Evolutionary conservation across 176 grass and related monocot species (phyloP).

Genomic region (Oropetium thomaeum): DNA sequence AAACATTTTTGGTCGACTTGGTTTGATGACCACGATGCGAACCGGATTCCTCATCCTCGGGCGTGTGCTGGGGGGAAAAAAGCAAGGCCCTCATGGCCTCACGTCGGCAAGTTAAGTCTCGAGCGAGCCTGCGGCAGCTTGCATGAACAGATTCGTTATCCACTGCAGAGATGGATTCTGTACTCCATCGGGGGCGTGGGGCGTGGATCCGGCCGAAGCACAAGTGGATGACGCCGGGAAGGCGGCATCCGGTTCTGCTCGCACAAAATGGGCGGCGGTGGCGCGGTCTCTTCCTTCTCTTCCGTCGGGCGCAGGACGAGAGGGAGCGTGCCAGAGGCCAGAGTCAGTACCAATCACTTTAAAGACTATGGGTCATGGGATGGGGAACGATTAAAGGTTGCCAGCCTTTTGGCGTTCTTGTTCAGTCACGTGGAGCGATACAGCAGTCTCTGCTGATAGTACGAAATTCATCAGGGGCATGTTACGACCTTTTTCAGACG

Average conservation of each 20-base stretch:
- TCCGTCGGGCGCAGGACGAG: not conserved
- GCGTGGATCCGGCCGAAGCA: not conserved
- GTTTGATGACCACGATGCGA: not conserved
- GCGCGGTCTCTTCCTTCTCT: constrained; percentile 8
- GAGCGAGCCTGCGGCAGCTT: not conserved
- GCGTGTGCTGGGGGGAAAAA: not conserved
- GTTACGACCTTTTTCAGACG: not conserved
- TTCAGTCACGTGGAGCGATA: not conserved
- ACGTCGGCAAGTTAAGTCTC: not conserved
- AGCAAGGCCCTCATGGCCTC: not conserved
- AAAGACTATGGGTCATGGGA: no score
- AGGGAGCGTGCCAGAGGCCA: not conserved
- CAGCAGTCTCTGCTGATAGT: not conserved
- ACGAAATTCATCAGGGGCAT: not conserved
- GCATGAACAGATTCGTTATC: constrained; percentile 31
- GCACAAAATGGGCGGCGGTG: constrained; percentile 6
- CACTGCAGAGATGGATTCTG: not conserved
- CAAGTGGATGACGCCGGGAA: not conserved
- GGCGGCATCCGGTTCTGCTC: constrained; percentile 27
- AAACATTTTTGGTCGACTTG: not conserved
- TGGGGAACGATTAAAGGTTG: not conserved
- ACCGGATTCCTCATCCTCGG: not conserved
- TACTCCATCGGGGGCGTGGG: not conserved
- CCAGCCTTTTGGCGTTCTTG: not conserved
- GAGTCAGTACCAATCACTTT: constrained; percentile 21